Percentiles rank a stretch among this genome's conserved stretches.
Conservation (phyloP, 306 rosid species). For the Pyrus communis region DNA sequence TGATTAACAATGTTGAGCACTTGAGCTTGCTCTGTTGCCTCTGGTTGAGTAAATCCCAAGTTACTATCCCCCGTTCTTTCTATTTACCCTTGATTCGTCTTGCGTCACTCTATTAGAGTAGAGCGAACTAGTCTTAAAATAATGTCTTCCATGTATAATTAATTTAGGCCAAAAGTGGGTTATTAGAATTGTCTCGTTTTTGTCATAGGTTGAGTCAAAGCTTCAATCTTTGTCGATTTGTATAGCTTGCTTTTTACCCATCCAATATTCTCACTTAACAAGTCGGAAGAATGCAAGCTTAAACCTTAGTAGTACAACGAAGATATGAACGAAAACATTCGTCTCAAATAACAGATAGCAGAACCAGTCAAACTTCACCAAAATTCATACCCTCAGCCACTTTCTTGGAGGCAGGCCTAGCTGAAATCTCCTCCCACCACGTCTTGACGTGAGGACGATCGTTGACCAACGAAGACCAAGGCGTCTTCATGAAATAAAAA, state of each 20-base stretch:
- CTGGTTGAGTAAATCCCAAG: too few species aligned
- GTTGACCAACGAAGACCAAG: slow-evolving; percentile 44
- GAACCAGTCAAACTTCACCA: neutral
- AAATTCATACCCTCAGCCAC: slow-evolving; percentile 44
- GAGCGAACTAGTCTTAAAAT: too few species aligned
- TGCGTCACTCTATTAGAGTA: too few species aligned
- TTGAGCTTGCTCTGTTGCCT: too few species aligned
- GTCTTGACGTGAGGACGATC: slow-evolving; percentile 64
- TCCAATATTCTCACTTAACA: too few species aligned
- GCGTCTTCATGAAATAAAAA: slow-evolving; percentile 61
- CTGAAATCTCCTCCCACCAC: slow-evolving; percentile 77
- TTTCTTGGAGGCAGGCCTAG: slow-evolving; percentile 51
- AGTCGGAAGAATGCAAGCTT: too few species aligned
- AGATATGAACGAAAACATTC: neutral
- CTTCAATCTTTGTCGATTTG: too few species aligned
- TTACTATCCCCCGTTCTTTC: too few species aligned
- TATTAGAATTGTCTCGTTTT: too few species aligned
- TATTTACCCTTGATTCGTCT: fast-evolving
- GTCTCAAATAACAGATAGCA: neutral
- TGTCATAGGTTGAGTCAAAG: too few species aligned
- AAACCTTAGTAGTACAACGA: neutral
- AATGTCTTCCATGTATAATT: too few species aligned
- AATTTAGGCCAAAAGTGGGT: too few species aligned
- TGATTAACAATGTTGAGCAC: fast-evolving
- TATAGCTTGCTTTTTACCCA: fast-evolving